phyloP scores from a whole-genome alignment of 441 rosid genomes.

The Macaranga tanarius region DNA sequence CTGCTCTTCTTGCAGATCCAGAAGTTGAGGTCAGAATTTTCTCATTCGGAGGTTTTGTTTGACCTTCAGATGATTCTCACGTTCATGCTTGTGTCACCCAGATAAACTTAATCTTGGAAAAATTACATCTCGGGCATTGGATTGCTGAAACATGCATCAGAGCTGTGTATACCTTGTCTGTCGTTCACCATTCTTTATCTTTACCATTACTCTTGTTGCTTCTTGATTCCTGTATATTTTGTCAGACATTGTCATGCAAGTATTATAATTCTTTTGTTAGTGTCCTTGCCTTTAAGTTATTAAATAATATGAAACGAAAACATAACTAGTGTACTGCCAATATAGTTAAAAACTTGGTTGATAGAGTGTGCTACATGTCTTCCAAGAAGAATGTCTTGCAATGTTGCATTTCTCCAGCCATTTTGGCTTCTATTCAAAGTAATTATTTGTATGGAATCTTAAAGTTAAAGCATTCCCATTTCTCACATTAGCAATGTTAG shows the following conservation, averaged over 20 bases:
- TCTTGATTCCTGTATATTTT: neutral
- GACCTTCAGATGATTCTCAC: neutral
- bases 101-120: neutral
- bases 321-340: neutral
- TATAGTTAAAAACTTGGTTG: neutral
- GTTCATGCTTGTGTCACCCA: neutral
- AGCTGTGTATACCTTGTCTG: neutral
- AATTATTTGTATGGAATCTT: neutral
- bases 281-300: neutral
- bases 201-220: slow-evolving; percentile 1
- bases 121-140: neutral
- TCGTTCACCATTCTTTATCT: neutral
- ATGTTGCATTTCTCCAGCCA: neutral
- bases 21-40: slow-evolving; percentile 79
- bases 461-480: neutral
- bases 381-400: neutral
- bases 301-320: neutral
- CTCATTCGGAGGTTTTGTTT: neutral
- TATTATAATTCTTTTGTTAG: neutral
- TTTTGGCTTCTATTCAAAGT: neutral
- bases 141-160: slow-evolving; percentile 1
- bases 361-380: neutral
- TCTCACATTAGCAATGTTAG: neutral
- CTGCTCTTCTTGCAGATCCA: slow-evolving; percentile 94
- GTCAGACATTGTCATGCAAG: neutral